Evolutionary conservation across 495 filamentous ascomycete species (phyloP), one percentile per base, ranked within the genome.

Genomic region (Tricharina praecox): DNA sequence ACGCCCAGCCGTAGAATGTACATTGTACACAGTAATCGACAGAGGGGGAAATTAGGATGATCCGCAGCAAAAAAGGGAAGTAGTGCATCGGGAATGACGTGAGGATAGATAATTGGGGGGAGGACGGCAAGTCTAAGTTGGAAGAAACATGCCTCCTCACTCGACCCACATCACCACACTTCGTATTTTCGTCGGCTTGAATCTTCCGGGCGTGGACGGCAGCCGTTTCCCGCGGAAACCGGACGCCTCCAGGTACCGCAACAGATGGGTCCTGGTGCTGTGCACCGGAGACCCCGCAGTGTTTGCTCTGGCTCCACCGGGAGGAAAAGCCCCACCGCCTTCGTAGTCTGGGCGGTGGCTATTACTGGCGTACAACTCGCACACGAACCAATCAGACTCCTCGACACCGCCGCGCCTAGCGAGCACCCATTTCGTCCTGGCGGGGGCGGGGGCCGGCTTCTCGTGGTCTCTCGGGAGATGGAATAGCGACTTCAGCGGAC

Each of bases 371-470:
- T 67, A 64, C 10, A 71, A 56, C 28, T 64, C 56, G 50, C 66
- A 70, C 11, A 71, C 61, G 59, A 69, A 69, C 68, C 67, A 70
- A 23, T 65, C 62, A 3, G 68, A 67, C 0, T 59, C 62, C 1
- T 61, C 50, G 10, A 59, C 55, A 1, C 65, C 64, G 0, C 67
- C 64, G 51, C 69, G 69, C 15, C 68, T 59, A 7, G 63, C 66
- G 13, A 71, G 55, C 23, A 71, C 67, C 68, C 68, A 71, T 57
- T 69, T 67, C 19, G 67, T 66, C 1, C 65, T 5, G 5, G 36
- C 36, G 19, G 5, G 13, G 19, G 5, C 36, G 7, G 13, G 19
- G 5, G 5, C 7, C 16, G 13, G 36, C 5, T 39, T 5, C 5
- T 7, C n/a, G 13, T 7, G 36, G 13, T 39, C 15, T 25, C 10